phyloP scores from a whole-genome alignment of 2,329 filamentous ascomycete genomes.

The Claviceps pazoutovae region DNA sequence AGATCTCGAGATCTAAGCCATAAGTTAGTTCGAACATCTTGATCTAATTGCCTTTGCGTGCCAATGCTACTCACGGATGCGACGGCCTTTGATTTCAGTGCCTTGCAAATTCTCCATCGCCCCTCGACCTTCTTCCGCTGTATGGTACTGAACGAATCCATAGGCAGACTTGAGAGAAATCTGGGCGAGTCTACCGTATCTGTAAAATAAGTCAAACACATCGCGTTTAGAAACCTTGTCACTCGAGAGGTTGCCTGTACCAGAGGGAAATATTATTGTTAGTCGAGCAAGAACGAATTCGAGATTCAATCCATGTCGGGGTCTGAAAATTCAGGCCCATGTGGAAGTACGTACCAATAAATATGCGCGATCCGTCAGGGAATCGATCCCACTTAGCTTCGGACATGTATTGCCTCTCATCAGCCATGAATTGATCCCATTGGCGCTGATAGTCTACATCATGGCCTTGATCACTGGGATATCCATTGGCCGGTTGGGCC shows the following conservation, averaged over 20 bases:
- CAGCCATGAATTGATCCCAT: constrained; percentile 59
- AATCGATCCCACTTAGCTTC: constrained; percentile 75
- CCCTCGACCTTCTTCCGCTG: constrained; percentile 55
- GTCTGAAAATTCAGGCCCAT: constrained; percentile 1
- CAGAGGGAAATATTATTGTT: constrained; percentile 10
- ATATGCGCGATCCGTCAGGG: constrained; percentile 61
- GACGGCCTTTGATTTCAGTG: constrained; percentile 69
- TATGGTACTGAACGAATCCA: constrained; percentile 90
- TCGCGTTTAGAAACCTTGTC: constrained; percentile 90
- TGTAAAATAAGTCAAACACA: constrained; percentile 80
- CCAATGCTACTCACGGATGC: constrained; percentile 59
- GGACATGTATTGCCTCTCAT: constrained; percentile 61
- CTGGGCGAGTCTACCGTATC: constrained; percentile 76
- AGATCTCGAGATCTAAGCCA: constrained; percentile 66
- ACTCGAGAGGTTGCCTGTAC: constrained; percentile 71
- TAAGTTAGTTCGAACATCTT: neutral
- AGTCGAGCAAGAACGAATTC: constrained; percentile 5
- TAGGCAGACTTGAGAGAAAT: constrained; percentile 95
- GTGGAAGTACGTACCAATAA: constrained; percentile 50
- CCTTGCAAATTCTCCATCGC: constrained; percentile 72
- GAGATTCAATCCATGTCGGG: neutral
- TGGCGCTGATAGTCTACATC: constrained; percentile 43
- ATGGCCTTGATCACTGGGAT: constrained; percentile 17
- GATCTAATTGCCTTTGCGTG: too few species aligned
- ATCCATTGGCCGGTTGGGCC: constrained; percentile 13